Evolutionary conservation across 495 filamentous ascomycete genomes (phyloP).

Genomic region (Thermothielavioides terrestris): DNA sequence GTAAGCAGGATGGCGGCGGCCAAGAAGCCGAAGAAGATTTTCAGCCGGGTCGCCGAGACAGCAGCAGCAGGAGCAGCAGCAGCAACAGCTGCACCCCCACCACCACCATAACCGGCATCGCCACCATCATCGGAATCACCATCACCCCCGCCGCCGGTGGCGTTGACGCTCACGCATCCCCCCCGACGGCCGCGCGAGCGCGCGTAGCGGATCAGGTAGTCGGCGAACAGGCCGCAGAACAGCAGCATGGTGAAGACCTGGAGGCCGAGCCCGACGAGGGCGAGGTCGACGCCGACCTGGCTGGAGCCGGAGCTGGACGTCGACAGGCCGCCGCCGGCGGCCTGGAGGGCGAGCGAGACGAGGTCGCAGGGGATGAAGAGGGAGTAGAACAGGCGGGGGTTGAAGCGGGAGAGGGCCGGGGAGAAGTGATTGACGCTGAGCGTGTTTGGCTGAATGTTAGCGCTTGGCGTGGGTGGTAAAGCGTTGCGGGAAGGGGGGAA

Average conservation of each 20-base stretch:
- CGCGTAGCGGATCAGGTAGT: slow-evolving; percentile 34
- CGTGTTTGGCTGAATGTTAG: neutral
- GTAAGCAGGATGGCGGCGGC: slow-evolving; percentile 33
- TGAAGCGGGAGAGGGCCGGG: slow-evolving; percentile 38
- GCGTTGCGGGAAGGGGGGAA: no score
- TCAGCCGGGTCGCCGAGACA: slow-evolving; percentile 12
- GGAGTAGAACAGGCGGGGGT: slow-evolving; percentile 39
- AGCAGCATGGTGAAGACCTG: slow-evolving; percentile 38
- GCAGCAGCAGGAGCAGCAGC: neutral
- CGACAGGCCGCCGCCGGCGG: slow-evolving; percentile 40
- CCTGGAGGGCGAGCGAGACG: slow-evolving; percentile 43
- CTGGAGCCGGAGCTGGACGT: slow-evolving; percentile 19
- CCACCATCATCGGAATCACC: no score
- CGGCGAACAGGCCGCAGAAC: slow-evolving; percentile 33
- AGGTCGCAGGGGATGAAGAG: slow-evolving; percentile 49
- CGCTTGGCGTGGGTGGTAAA: slow-evolving; percentile 9
- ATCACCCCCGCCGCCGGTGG: no score
- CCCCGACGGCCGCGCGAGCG: neutral
- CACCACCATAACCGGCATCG: neutral
- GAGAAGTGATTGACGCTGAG: slow-evolving; percentile 38
- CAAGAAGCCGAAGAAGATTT: slow-evolving; percentile 35
- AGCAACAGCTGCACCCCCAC: no score
- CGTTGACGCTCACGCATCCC: no score
- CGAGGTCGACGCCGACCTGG: slow-evolving; percentile 38
- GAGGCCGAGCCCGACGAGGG: slow-evolving; percentile 38